These are phyloP conservation scores for Diaporthe longicolla DNA, from an alignment of 2,329 filamentous ascomycete species.

Conservation along the genomic window DNA sequence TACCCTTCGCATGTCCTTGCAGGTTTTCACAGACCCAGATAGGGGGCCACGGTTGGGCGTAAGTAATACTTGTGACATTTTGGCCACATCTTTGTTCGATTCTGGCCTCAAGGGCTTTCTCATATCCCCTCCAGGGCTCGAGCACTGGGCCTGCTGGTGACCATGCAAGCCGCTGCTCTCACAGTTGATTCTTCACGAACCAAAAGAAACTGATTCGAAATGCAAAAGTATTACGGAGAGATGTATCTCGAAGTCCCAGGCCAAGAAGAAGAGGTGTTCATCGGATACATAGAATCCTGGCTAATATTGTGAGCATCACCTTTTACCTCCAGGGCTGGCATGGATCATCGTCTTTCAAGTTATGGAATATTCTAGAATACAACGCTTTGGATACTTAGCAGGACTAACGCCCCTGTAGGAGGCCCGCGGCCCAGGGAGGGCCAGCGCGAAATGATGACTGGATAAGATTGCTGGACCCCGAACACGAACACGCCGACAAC, in stretches of 20 bases:
- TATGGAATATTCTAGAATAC: no score
- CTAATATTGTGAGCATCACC: not conserved
- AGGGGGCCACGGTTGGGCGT: not conserved
- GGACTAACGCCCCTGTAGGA: no score
- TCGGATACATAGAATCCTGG: slow-evolving; percentile 4
- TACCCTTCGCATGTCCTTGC: slow-evolving; percentile 16
- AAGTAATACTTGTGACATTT: not conserved
- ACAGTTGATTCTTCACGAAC: not conserved
- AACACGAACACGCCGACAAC: no score
- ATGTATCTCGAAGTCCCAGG: not conserved
- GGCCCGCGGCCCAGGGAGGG: not conserved
- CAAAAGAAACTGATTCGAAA: not conserved
- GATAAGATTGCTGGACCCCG: not conserved
- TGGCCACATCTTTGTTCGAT: not conserved
- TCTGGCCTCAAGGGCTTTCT: not conserved
- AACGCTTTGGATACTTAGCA: no score
- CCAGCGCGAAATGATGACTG: not conserved
- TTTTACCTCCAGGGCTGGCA: no score
- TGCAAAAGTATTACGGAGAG: slow-evolving; percentile 15
- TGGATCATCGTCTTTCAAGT: no score
- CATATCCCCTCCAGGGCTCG: not conserved
- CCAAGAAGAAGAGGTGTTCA: not conserved
- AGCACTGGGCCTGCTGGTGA: not conserved
- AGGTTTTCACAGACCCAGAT: not conserved
- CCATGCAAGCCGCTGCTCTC: not conserved